Percentiles rank a stretch among this genome's conserved stretches.
These are phyloP conservation scores for Penicillium rolfsii DNA, from an alignment of 2,329 filamentous ascomycete species.

Conservation along the genomic window DNA sequence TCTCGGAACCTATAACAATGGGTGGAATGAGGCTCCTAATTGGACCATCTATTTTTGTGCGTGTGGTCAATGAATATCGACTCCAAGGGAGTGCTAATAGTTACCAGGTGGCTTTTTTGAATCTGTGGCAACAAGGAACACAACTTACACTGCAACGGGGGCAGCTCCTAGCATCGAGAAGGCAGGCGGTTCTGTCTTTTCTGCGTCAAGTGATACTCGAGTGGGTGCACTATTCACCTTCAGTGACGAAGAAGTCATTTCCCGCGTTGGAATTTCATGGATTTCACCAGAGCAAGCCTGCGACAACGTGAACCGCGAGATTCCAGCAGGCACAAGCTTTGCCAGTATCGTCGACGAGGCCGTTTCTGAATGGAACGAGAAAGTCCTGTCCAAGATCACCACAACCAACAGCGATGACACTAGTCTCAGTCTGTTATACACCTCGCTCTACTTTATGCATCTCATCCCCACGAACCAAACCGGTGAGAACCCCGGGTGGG, in stretches of 20 bases:
- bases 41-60: conserved; percentile 46
- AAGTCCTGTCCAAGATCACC: conserved; percentile 66
- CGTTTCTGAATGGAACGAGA: conserved; percentile 61
- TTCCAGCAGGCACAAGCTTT: conserved; percentile 53
- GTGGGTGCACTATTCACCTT: conserved; percentile 58
- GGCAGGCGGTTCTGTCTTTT: conserved; percentile 35
- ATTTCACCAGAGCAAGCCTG: conserved; percentile 67
- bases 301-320: conserved; percentile 59
- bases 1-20: conserved; percentile 65
- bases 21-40: conserved; percentile 66
- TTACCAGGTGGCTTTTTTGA: conserved; percentile 63
- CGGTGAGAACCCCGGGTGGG: conserved; percentile 70
- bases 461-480: conserved; percentile 71
- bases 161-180: conserved; percentile 35
- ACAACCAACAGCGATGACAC: conserved; percentile 60
- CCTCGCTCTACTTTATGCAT: conserved; percentile 70
- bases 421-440: conserved; percentile 66
- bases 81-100: neutral
- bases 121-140: conserved; percentile 35
- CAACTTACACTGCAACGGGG: conserved; percentile 34
- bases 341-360: conserved; percentile 52
- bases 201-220: conserved; percentile 51
- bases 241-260: conserved; percentile 50
- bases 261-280: conserved; percentile 69
- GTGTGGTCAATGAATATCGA: conserved; percentile 2